Evolutionary conservation across 768 basidiomycete genomes (phyloP).

Genomic region (Trametes punicea): DNA sequence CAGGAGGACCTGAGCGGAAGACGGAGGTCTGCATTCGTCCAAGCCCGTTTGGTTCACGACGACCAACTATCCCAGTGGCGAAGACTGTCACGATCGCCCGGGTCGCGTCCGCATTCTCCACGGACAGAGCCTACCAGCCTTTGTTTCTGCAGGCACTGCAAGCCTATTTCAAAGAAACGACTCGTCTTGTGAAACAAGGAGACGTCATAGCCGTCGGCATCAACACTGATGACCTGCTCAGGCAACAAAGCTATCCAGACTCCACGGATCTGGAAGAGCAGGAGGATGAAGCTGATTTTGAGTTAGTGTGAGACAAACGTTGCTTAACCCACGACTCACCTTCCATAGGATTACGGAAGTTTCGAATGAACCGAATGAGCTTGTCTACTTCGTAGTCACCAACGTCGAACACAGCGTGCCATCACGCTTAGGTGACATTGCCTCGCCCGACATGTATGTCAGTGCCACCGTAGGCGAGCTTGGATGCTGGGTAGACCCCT

Average conservation of each 20-base stretch:
- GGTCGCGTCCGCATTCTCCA: constrained; percentile 73
- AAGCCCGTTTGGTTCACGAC: constrained; percentile 58
- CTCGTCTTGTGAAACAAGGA: constrained; percentile 63
- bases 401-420: constrained; percentile 66
- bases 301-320: background rate
- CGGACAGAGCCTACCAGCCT: constrained; percentile 59
- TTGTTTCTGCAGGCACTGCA: constrained; percentile 61
- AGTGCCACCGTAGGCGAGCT: constrained; percentile 63
- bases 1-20: background rate
- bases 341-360: background rate
- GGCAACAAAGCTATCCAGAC: background rate
- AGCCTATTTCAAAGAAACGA: constrained; percentile 51
- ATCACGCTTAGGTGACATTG: constrained; percentile 33
- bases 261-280: constrained; percentile 4
- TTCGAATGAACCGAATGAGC: constrained; percentile 35
- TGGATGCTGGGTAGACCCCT: constrained; percentile 82
- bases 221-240: constrained; percentile 43
- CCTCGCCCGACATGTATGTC: constrained; percentile 45
- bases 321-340: background rate
- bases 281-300: background rate
- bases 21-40: constrained; percentile 33
- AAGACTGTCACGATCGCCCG: constrained; percentile 70
- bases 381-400: constrained; percentile 77
- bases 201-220: constrained; percentile 70
- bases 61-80: constrained; percentile 66